Conservation (phyloP, 2,329 filamentous ascomycete species). For the Pezicula radicicola region DNA sequence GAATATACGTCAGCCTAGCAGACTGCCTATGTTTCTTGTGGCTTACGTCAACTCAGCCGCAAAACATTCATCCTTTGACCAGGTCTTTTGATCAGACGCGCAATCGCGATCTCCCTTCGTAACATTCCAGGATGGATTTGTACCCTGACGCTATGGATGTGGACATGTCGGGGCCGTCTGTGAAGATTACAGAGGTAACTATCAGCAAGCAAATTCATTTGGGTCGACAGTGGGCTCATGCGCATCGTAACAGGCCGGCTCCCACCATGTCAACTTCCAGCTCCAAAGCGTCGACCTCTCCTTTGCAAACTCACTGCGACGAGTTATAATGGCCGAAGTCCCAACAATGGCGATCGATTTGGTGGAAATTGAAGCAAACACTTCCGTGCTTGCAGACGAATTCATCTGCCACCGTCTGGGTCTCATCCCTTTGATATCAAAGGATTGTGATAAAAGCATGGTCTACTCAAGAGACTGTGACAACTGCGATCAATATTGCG, state of each 20-base stretch:
- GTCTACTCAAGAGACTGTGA: conserved; percentile 88
- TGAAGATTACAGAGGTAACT: conserved; percentile 43
- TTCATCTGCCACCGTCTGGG: conserved; percentile 92
- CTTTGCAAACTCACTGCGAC: conserved; percentile 89
- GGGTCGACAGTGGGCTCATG: conserved; percentile 15
- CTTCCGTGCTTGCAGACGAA: conserved; percentile 93
- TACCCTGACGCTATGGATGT: conserved; percentile 36
- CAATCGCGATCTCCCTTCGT: not conserved
- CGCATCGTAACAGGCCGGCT: conserved; percentile 60
- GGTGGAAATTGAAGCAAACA: conserved; percentile 90
- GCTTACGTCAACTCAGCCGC: not conserved
- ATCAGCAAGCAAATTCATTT: not conserved
- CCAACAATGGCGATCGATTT: conserved; percentile 93
- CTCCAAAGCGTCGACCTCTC: conserved; percentile 85
- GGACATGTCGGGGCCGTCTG: conserved; percentile 39
- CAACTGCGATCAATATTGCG: conserved; percentile 90
- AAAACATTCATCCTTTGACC: not conserved
- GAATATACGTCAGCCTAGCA: conserved; percentile 17
- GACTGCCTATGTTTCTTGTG: conserved; percentile 8
- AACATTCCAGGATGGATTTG: conserved; percentile 39
- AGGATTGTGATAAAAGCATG: conserved; percentile 71
- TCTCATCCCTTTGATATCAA: conserved; percentile 81
- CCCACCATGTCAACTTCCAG: conserved; percentile 84
- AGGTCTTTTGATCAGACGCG: not conserved
- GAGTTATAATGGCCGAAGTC: conserved; percentile 89